Evolutionary conservation across 805 yeast species (phyloP), one percentile per base, ranked within the genome.

Genomic region (Kazachstania martiniae): DNA sequence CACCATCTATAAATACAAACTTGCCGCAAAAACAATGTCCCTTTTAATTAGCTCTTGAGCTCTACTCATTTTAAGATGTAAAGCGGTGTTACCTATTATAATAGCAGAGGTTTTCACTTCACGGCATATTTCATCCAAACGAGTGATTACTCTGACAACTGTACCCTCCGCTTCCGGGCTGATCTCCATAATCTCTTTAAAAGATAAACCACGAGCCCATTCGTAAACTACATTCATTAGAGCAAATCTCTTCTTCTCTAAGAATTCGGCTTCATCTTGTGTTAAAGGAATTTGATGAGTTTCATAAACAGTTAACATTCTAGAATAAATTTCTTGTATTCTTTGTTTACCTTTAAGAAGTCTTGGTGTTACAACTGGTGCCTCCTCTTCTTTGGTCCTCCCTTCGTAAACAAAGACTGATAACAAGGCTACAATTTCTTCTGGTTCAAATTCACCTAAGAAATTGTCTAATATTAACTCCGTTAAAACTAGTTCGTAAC

Each of bases 11-110:
- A 89, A 62, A 53, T 91, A 91, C 38, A 91, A 69, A 36, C 95
- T 82, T 4, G 97, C 96, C 54, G 97, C 91, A 59, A 91, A 91
- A 0, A 91, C 97, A 45, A 91, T 91, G 55, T 91, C 98, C 47
- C 99, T 74, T 60, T 89, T 89, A 53, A 91, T 91, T 56, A 75
- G 73, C 52, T 91, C 97, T 59, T 89, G 97, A 0, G 96, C 95
- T 34, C 74, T 79, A 14, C 74, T 67, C 91, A 91, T 85, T 58
- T 89, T 89, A 29, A 83, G 66, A 56, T 86, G 93, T 41, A 91
- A 67, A n/a, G 72, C 71, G 5, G 93, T 76, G 56, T 91, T 95
- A 34, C 98, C 99, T 49, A 91, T 83, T 46, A 91, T 85, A 44
- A 89, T 67, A 2, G 97, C 86, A 3, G 97, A 96, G 33, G 83